Percentiles rank a stretch among this genome's conserved stretches.
These are phyloP conservation scores for Globisporangium splendens DNA, from an alignment of 352 stramenopile species.

Conservation along the genomic window DNA sequence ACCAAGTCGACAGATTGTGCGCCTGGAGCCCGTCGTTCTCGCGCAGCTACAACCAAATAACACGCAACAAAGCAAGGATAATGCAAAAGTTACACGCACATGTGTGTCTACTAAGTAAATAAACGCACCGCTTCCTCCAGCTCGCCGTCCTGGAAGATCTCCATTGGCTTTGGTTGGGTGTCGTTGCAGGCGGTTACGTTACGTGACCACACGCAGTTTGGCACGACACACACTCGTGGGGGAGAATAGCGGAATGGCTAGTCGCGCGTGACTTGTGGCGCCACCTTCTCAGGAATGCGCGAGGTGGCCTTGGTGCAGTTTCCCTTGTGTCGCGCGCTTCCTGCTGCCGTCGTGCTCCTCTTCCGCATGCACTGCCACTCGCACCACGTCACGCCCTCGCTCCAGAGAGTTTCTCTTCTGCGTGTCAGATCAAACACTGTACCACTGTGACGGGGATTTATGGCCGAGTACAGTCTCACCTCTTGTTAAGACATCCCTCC, in stretches of 20 bases:
- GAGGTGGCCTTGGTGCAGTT: not conserved
- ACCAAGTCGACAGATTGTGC: slow-evolving; percentile 54
- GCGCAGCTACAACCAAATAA: slow-evolving; percentile 36
- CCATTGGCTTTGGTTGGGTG: slow-evolving; percentile 26
- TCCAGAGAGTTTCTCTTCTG: not conserved
- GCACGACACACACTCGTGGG: no score
- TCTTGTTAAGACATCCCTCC: no score
- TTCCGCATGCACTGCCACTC: slow-evolving; percentile 4
- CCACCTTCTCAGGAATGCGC: no score
- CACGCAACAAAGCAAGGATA: not conserved
- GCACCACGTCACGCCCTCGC: slow-evolving; percentile 2
- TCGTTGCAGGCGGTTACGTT: not conserved
- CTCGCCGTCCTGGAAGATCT: slow-evolving; percentile 81
- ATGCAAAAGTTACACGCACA: slow-evolving; percentile 8
- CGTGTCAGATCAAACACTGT: no score
- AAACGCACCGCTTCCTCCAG: slow-evolving; percentile 64
- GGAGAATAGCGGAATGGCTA: no score
- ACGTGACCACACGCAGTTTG: no score
- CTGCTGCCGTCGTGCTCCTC: not conserved
- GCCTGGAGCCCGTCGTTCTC: slow-evolving; percentile 46
- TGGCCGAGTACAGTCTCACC: no score
- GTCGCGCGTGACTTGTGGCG: no score
- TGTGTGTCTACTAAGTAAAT: not conserved
- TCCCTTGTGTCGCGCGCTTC: not conserved
- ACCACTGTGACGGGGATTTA: no score